A percentile compares a stretch with the other conserved stretches of the same genome.
Conservation (phyloP, 1,139 yeast species). For the Blastobotrys petasosporus region DNA sequence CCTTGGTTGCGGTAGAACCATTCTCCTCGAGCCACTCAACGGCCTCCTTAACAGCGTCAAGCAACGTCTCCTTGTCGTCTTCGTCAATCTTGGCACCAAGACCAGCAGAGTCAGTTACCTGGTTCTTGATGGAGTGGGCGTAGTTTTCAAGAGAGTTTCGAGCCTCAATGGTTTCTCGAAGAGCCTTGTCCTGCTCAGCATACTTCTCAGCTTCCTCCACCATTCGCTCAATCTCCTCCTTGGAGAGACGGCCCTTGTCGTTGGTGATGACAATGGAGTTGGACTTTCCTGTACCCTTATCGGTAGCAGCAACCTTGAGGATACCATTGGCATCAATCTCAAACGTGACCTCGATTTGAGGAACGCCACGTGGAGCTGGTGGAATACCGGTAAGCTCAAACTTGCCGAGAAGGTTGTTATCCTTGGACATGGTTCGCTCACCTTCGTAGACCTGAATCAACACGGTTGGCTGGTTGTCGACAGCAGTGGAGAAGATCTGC, state of each 20-base stretch:
- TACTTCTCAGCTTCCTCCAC: constrained; percentile 84
- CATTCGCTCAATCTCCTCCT: constrained; percentile 89
- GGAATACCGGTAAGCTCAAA: constrained; percentile 89
- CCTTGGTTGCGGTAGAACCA: constrained; percentile 79
- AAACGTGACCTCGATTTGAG: constrained; percentile 92
- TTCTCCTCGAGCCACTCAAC: constrained; percentile 87
- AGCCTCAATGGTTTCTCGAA: constrained; percentile 65
- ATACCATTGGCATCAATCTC: constrained; percentile 92
- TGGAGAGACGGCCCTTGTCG: constrained; percentile 94
- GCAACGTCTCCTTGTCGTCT: constrained; percentile 85
- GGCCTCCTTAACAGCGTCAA: constrained; percentile 83
- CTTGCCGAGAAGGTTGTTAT: constrained; percentile 90
- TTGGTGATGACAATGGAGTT: constrained; percentile 79
- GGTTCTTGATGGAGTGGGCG: constrained; percentile 84
- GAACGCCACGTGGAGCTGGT: constrained; percentile 97
- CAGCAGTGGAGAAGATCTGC: constrained; percentile 88
- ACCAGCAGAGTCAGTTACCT: constrained; percentile 57
- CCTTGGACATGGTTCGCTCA: constrained; percentile 90
- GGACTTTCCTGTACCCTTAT: constrained; percentile 92
- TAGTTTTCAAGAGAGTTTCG: constrained; percentile 92
- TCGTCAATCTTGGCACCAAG: constrained; percentile 76
- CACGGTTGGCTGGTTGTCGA: constrained; percentile 93
- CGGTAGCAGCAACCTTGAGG: constrained; percentile 88
- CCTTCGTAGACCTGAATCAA: constrained; percentile 90
- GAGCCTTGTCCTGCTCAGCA: constrained; percentile 81